Evolutionary conservation across 2,329 filamentous ascomycete species (phyloP), one percentile per base, ranked within the genome.

Genomic region (Xylaria sp.): DNA sequence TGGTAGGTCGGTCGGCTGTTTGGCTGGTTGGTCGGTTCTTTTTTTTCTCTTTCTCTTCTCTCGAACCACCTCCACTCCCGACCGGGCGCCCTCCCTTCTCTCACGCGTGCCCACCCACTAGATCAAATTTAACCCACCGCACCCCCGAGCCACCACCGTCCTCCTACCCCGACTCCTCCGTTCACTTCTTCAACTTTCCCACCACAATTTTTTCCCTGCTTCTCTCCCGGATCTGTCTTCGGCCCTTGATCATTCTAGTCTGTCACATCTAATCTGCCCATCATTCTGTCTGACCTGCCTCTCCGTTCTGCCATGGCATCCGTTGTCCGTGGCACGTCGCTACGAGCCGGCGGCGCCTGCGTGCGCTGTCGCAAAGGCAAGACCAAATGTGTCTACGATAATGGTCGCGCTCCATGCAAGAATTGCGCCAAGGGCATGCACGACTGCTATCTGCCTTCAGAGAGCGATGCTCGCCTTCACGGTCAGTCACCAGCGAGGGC

Each of bases 361-460:
- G 87, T 89, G 72, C 86, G 87, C 79, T 89, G 87, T 79, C 86
- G 87, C 77, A 89, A 89, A 77, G 87, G 87, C 80, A 89, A 89
- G 79, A 89, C 87, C 61, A 89, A 88, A 75, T 89, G 87, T 71
- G 87, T 89, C 74, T 89, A 89, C 80, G 87, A 89, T 71, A 88
- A 87, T 74, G 87, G 86, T 60, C 83, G 86, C 76, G 85, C 86
- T n/a, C 87, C 87, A 13, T 89, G 87, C 81, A 87, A 87, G 77
- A 89, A 89, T 79, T 89, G 87, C 79, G 85, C 86, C 57, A 89
- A 89, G 79, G 87, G 87, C 68, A 86, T 88, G 85, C 87, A 89
- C 78, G 86, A 89, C 65, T 89, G 87, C 80, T 89, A 89, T 77
- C 80, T 89, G 23, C 87, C 87, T 46, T 88, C 86, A 36, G 87